Evolutionary conservation across 805 yeast species (phyloP), one percentile per base, ranked within the genome.

Genomic region (Alloascoidea africana): DNA sequence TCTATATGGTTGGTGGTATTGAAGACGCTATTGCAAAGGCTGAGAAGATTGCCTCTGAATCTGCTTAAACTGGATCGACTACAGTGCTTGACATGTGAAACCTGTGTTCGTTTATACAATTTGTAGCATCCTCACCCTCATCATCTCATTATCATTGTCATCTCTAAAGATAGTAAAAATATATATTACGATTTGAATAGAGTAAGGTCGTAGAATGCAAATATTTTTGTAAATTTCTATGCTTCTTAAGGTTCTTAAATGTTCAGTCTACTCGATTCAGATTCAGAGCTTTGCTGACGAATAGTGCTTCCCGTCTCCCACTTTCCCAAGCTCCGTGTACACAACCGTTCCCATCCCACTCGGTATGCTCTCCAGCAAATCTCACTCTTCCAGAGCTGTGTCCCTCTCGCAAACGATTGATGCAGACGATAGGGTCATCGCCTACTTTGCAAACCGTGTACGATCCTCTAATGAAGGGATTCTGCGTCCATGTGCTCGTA

Each of bases 1-100:
- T 91, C 94, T 91, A 91, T 71, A 91, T 91, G 98, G 98, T 91
- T 68, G 98, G 98, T 73, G 95, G 95, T 73, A 87, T 91, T 60
- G 96, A 87, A 66, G 98, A 91, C 68, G 98, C 78, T 56, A 67
- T 86, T 64, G 93, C 96, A 62, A 91, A 91, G 79, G 97, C 96
- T 62, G 97, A 91, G 72, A 87, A 89, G 75, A 68, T 91, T 64
- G 97, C 97, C 66, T 76, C 94, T 64, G 95, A 85, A 48, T 38
- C n/a, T n/a, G n/a, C n/a, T n/a, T n/a, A n/a, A n/a, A n/a, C n/a
- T n/a, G n/a, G n/a, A n/a, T n/a, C n/a, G n/a, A n/a, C n/a, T n/a
- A n/a, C n/a, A n/a, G n/a, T n/a, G n/a, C n/a, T n/a, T n/a, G n/a
- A n/a, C n/a, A n/a, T n/a, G n/a, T n/a, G n/a, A n/a, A n/a, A n/a